Evolutionary conservation across 2,329 filamentous ascomycete species (phyloP).

Genomic region (Trichoderma sp.): DNA sequence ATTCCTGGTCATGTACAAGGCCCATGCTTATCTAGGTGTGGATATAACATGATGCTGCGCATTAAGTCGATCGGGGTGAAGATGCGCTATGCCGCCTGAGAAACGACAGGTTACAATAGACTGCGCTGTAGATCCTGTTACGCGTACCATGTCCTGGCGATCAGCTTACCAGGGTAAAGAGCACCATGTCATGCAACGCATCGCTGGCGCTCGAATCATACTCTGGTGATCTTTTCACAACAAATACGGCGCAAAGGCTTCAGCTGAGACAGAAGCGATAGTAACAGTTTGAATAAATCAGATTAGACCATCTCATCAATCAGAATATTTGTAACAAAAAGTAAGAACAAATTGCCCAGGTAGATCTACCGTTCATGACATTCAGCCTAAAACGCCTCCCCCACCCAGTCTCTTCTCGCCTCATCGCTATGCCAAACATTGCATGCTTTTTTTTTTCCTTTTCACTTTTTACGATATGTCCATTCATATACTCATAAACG

Average conservation of each 20-base stretch:
- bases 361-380: conserved; percentile 25
- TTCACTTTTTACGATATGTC: too few relatives aligned
- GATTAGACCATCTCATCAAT: neutral
- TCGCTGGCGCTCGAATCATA: neutral
- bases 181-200: too few relatives aligned
- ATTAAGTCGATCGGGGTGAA: neutral
- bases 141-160: neutral
- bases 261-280: neutral
- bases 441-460: neutral
- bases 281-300: neutral
- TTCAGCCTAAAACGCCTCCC: conserved; percentile 23
- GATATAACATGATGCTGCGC: neutral
- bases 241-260: fast-evolving
- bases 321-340: neutral
- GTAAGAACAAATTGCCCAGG: neutral
- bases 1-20: neutral
- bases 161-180: neutral
- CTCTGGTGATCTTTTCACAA: neutral
- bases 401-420: neutral
- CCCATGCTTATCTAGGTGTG: neutral
- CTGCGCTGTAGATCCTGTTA: neutral
- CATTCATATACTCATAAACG: neutral
- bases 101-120: neutral
- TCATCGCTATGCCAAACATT: neutral
- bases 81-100: neutral